Conservation (phyloP, 2,329 filamentous ascomycete genomes). For the Penicillium sp. region DNA sequence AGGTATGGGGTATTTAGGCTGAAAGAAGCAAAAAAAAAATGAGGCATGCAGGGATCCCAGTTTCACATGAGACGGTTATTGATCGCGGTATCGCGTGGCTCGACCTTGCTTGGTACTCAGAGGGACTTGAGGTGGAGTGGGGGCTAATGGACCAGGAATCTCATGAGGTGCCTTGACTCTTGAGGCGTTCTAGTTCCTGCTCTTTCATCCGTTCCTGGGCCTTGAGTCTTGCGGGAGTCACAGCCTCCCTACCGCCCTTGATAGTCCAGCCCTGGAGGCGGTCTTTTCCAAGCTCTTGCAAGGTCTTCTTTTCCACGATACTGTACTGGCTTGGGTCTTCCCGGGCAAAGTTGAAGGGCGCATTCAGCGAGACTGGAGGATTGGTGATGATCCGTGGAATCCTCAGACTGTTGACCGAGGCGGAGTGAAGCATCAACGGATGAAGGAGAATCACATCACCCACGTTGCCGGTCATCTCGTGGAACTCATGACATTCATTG, state of each 20-base stretch:
- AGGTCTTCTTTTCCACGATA: conserved; percentile 60
- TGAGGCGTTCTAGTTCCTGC: conserved; percentile 51
- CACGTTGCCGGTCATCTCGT: conserved; percentile 59
- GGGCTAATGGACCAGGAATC: not conserved
- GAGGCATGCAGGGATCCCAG: not conserved
- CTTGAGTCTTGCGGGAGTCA: conserved; percentile 56
- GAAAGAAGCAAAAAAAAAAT: conserved; percentile 10
- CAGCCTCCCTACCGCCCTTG: conserved; percentile 48
- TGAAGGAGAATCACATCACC: conserved; percentile 63
- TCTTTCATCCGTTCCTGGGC: conserved; percentile 40
- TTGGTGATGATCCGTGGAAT: conserved; percentile 61
- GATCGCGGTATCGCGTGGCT: not conserved
- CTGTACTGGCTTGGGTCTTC: conserved; percentile 54
- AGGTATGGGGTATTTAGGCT: conserved; percentile 5
- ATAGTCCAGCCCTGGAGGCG: conserved; percentile 58
- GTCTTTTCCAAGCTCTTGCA: conserved; percentile 55
- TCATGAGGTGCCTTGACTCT: conserved; percentile 28
- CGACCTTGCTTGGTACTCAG: not conserved
- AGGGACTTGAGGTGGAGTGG: not conserved
- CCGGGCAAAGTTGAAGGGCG: conserved; percentile 59
- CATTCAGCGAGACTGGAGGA: conserved; percentile 57
- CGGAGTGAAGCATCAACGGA: conserved; percentile 62
- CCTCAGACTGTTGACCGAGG: conserved; percentile 57
- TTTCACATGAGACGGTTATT: conserved; percentile 12
- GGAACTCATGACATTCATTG: conserved; percentile 51